A percentile compares a stretch with the other conserved stretches of the same genome.
These are phyloP conservation scores for Sarcodon sp. DNA, from an alignment of 768 basidiomycete species.

Conservation along the genomic window DNA sequence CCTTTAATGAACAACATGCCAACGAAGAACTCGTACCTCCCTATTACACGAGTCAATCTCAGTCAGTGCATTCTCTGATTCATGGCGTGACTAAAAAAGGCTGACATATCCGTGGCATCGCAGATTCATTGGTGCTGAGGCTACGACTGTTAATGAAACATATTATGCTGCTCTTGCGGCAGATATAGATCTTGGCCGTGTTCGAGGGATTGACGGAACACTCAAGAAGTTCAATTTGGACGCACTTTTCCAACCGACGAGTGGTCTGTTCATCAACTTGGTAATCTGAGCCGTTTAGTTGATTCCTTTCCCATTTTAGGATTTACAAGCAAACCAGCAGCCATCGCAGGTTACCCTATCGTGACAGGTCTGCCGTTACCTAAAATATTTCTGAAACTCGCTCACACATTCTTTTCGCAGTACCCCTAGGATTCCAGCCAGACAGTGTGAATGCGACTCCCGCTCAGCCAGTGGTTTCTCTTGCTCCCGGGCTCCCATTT, in stretches of 20 bases:
- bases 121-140: slow-evolving; percentile 17
- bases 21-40: slow-evolving; percentile 29
- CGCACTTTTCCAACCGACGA: slow-evolving; percentile 19
- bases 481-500: too few species aligned
- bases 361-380: slow-evolving; percentile 33
- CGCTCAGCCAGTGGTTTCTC: too few species aligned
- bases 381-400: too few species aligned
- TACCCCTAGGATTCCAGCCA: too few species aligned
- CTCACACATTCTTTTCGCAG: too few species aligned
- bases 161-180: slow-evolving; percentile 18
- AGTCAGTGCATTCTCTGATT: slow-evolving; percentile 10
- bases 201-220: slow-evolving; percentile 21
- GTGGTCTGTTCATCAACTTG: slow-evolving; percentile 12
- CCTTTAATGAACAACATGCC: slow-evolving; percentile 40
- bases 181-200: slow-evolving; percentile 18
- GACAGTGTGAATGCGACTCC: too few species aligned
- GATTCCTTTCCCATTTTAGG: slow-evolving; percentile 5
- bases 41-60: slow-evolving; percentile 21
- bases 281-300: slow-evolving; percentile 1
- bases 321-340: slow-evolving; percentile 22
- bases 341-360: slow-evolving; percentile 55
- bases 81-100: too few species aligned
- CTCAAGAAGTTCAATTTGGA: slow-evolving; percentile 18
- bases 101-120: neutral
- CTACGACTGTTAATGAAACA: slow-evolving; percentile 12